These are phyloP conservation scores for Cynara cardunculus DNA, from an alignment of 129 eudicot species.

Conservation along the genomic window DNA sequence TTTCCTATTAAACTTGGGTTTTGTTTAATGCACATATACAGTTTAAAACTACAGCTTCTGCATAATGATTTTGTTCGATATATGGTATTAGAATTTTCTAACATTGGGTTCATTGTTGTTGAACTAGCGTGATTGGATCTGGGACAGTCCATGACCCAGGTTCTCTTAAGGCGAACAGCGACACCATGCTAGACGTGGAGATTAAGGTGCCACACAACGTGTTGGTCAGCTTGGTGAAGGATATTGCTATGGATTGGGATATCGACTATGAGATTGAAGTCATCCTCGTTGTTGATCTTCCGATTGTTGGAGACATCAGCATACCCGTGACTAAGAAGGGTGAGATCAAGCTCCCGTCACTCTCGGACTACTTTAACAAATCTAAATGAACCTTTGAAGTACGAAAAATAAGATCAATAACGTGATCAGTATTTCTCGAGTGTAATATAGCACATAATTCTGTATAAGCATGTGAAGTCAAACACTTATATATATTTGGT, in stretches of 20 bases:
- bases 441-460: background rate
- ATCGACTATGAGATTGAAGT: constrained; percentile 32
- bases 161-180: constrained; percentile 13
- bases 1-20: background rate
- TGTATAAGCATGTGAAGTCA: background rate
- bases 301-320: constrained; percentile 17
- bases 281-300: constrained; percentile 21
- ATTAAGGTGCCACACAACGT: constrained; percentile 24
- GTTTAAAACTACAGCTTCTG: background rate
- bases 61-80: background rate
- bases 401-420: background rate
- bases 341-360: constrained; percentile 35
- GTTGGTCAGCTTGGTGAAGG: constrained; percentile 25
- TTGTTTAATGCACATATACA: background rate
- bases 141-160: constrained; percentile 29
- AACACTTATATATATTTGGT: background rate
- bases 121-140: constrained; percentile 24
- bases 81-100: background rate
- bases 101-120: constrained; percentile 1
- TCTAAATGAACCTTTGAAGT: background rate
- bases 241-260: constrained; percentile 33
- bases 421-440: constrained; percentile 7
- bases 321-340: constrained; percentile 22
- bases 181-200: constrained; percentile 15
- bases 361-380: background rate